Evolutionary conservation across 768 basidiomycete species (phyloP), one percentile per base, ranked within the genome.

Genomic region (Exsudoporus frostii): DNA sequence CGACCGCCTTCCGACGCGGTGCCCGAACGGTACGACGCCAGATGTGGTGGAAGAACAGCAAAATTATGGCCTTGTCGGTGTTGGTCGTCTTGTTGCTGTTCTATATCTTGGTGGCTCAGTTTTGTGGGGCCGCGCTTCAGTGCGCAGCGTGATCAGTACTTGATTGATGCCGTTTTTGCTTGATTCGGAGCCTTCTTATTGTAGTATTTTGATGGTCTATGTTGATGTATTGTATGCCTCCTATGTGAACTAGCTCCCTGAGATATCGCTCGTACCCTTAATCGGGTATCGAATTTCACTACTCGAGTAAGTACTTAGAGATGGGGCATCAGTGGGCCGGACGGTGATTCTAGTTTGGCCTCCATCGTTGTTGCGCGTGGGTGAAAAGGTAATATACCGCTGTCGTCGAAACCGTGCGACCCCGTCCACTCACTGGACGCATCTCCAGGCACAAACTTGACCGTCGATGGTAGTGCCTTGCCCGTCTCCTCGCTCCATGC

Each of bases 31-130:
- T 87, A 20, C 74, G 92, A 37, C 76, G 90, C 52, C 82, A 91
- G 67, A 91, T 92, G 88, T 92, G 90, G 86, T 93, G 91, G 91
- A 83, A 81, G 73, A 92, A 88, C 58, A 83, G 72, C 62, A 88
- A 85, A 71, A 77, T 86, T 24, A 54, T 88, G 58, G 81, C 77
- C 7, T 72, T 98, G 27, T 80, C 81, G 50, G 73, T 86, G 19
- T 65, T 92, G 29, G 88, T 95, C n/a, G 85, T 67, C 15, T 58
- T 92, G 66, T 59, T 93, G 41, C 69, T 97, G 48, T 54, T 95
- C 3, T 98, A 91, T 76, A 71, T 98, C 46, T 73, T 98, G 55
- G 73, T 86, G 19, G 94, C 96, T 1, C 88, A 94, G 71, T 88
- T 94, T 71, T 98, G 96, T 65, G 95, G 95, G 14, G 82, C 85